Evolutionary conservation across 345 rosid species (phyloP).

Genomic region (Euphorbia lathyris): DNA sequence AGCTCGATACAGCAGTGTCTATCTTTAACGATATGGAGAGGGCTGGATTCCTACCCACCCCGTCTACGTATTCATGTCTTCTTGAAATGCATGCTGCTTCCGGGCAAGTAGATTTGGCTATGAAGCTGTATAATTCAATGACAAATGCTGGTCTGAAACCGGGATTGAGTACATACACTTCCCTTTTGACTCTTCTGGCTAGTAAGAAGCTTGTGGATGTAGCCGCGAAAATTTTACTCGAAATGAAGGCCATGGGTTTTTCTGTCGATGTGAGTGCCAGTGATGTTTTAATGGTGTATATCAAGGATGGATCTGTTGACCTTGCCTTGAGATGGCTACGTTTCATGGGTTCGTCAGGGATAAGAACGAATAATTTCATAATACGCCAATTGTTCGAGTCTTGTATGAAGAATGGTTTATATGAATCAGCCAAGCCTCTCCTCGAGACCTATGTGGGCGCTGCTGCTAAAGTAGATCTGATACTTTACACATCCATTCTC

Average conservation of each 20-base stretch:
- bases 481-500: constrained; percentile 93
- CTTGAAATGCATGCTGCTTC: constrained; percentile 93
- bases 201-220: constrained; percentile 89
- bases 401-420: constrained; percentile 80
- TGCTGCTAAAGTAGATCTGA: constrained; percentile 83
- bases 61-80: constrained; percentile 88
- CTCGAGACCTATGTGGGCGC: constrained; percentile 79
- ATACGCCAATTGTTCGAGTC: constrained; percentile 92
- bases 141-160: constrained; percentile 87
- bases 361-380: constrained; percentile 87
- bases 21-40: constrained; percentile 84
- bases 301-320: constrained; percentile 88
- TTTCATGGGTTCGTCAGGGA: constrained; percentile 93
- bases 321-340: constrained; percentile 89
- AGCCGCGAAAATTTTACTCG: constrained; percentile 88
- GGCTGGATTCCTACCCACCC: constrained; percentile 90
- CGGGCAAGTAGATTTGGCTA: constrained; percentile 87
- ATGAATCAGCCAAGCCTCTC: constrained; percentile 89
- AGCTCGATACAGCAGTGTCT: constrained; percentile 88
- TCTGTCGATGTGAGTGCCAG: constrained; percentile 90
- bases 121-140: constrained; percentile 95
- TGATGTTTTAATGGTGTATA: constrained; percentile 92
- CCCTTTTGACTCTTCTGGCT: constrained; percentile 78
- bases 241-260: constrained; percentile 95
- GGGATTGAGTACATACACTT: constrained; percentile 77